A percentile compares a stretch with the other conserved stretches of the same genome.
Conservation (phyloP, 2,329 filamentous ascomycete genomes). For the Xylaria sp. region DNA sequence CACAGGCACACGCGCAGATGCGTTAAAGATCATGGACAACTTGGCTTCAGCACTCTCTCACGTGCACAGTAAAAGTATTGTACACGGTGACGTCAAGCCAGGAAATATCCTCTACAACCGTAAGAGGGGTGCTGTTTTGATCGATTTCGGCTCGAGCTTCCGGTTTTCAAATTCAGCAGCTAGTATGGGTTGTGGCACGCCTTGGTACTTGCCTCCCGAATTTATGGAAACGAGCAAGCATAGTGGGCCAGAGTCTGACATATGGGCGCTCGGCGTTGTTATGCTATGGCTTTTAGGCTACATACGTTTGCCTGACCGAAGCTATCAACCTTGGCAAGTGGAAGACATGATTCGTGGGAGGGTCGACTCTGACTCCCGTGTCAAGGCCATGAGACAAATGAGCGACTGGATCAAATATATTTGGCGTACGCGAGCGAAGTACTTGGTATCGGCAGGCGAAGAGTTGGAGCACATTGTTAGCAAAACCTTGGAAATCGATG, state of each 20-base stretch:
- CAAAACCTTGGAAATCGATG: neutral
- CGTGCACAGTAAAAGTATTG: neutral
- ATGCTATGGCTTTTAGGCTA: neutral
- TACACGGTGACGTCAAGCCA: constrained; percentile 25
- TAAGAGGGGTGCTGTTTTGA: neutral
- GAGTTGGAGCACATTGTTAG: neutral
- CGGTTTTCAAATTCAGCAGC: neutral
- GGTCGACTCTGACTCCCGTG: neutral
- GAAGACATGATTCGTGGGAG: neutral
- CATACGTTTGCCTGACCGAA: neutral
- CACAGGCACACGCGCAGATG: neutral
- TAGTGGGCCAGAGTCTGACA: neutral
- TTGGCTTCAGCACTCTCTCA: constrained; percentile 12
- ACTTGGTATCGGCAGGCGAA: neutral
- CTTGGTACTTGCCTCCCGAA: constrained; percentile 23
- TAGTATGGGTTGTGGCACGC: constrained; percentile 4
- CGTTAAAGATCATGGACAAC: constrained; percentile 3
- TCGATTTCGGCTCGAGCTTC: constrained; percentile 14
- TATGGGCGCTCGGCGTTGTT: constrained; percentile 3
- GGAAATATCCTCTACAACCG: constrained; percentile 18
- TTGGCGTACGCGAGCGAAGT: neutral
- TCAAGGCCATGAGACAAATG: neutral
- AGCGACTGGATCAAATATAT: neutral
- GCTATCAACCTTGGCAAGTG: neutral
- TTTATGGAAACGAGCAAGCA: neutral